Percentiles rank a stretch among this genome's conserved stretches.
Evolutionary conservation across 2,329 filamentous ascomycete species (phyloP).

Genomic region (Trichothecium sympodiale): DNA sequence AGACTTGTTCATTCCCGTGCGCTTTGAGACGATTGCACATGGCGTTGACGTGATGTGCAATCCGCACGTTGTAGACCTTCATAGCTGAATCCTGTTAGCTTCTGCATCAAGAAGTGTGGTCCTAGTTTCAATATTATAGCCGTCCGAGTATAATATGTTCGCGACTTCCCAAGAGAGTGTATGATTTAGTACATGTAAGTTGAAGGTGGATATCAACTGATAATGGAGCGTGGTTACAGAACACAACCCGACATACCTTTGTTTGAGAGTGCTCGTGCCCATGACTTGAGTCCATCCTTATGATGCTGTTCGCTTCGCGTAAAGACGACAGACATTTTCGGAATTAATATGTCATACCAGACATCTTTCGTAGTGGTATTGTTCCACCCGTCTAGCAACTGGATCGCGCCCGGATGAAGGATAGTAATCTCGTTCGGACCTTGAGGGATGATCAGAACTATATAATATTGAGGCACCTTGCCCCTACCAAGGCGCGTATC

Average conservation of each 20-base stretch:
- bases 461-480: background rate
- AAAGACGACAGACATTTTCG: background rate
- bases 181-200: too few relatives aligned
- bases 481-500: too few relatives aligned
- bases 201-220: too few relatives aligned
- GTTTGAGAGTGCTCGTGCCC: background rate
- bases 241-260: background rate
- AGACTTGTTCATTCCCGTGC: background rate
- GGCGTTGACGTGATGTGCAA: too few relatives aligned
- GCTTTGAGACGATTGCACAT: too few relatives aligned
- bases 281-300: slow-evolving; percentile 1
- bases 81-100: too few relatives aligned
- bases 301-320: background rate
- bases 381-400: background rate
- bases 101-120: too few relatives aligned
- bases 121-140: too few relatives aligned
- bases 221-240: too few relatives aligned
- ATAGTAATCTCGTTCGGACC: slow-evolving; percentile 1
- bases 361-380: background rate
- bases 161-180: too few relatives aligned
- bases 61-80: too few relatives aligned
- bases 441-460: background rate
- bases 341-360: background rate
- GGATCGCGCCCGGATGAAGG: background rate
- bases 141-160: too few relatives aligned